Conservation (phyloP, 805 yeast species). For the Candida hispaniensis region DNA sequence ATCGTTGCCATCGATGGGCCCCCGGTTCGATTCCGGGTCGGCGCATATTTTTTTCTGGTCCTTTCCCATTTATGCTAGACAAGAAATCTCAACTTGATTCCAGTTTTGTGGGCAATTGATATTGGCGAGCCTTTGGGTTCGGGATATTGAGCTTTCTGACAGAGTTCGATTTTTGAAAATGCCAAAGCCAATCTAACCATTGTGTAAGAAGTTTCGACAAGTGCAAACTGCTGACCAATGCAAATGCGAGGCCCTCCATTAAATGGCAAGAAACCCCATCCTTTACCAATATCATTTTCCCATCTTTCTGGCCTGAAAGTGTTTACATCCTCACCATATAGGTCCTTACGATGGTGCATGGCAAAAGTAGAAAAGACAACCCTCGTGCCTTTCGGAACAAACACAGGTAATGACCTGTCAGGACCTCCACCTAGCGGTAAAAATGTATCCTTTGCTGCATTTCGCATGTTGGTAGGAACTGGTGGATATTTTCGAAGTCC, state of each 20-base stretch:
- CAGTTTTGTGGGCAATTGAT: too few relatives aligned
- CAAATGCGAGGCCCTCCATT: constrained; percentile 48
- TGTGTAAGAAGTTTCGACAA: constrained; percentile 40
- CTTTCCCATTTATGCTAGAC: too few relatives aligned
- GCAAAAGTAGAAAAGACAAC: constrained; percentile 33
- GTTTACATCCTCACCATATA: constrained; percentile 37
- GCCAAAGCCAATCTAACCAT: constrained; percentile 33
- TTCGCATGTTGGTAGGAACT: constrained; percentile 40
- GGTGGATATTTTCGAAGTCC: constrained; percentile 41
- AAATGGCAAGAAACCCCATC: constrained; percentile 44
- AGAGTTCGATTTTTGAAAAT: too few relatives aligned
- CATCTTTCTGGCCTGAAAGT: constrained; percentile 41
- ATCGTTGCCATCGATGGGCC: too few relatives aligned
- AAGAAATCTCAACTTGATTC: too few relatives aligned
- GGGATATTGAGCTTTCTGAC: too few relatives aligned
- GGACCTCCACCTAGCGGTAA: constrained; percentile 43
- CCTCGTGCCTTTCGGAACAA: constrained; percentile 37
- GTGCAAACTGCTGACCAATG: constrained; percentile 45
- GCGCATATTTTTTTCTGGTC: too few relatives aligned
- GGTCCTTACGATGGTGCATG: constrained; percentile 33
- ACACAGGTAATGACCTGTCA: constrained; percentile 32
- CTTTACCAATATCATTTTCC: constrained; percentile 32
- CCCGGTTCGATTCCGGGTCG: too few relatives aligned
- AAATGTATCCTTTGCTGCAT: constrained; percentile 36
- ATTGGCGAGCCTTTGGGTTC: too few relatives aligned